Base-by-base conservation (phyloP, 805 yeast genomes). In the Danielozyma ontarioensis region DNA sequence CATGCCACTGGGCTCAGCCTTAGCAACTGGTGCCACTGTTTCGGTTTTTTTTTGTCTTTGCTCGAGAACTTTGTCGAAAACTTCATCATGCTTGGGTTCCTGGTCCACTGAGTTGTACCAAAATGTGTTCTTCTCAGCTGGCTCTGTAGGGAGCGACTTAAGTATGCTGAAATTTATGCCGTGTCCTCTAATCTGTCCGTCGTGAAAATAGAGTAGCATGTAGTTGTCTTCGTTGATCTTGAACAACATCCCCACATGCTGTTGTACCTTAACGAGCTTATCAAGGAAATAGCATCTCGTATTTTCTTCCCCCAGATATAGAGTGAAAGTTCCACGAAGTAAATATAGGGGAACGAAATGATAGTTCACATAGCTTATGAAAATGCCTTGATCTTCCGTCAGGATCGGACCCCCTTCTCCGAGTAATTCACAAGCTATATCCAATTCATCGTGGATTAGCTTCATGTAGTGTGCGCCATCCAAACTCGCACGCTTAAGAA, bases 51-150 rank as follows among this genome's bases (percentile, higher is more conserved):
- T n/a, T n/a, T n/a, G 15, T 17, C 27, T 52, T 34, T 41, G 49
- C 23, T 55, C 55, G 15, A 64, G 43, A 4, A 63, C 65, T 28
- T 58, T 55, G 40, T 65, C 71, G 28, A 64, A 61, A 2, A 58
- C 50, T 22, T 10, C 10, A 12, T 22, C 24, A 22, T 10, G 27
- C 17, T 10, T 12, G 13, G 18, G 5, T 7, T 5, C 16, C 12
- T 27, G 29, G 17, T 15, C 5, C 35, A 23, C 40, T 38, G 13
- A 28, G 26, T 13, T 10, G 37, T 13, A 21, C 28, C 25, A 19
- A 13, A 13, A 11, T 12, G 3, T 17, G 10, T 4, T 19, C 25
- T 5, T 12, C 11, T 6, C 5, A 21, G 13, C 29, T 12, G 23
- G 12, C 17, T 12, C 5, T n/a, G 28, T 6, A 3, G 17, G 29